Percentiles rank a stretch among this genome's conserved stretches.
These are phyloP conservation scores for Leishmania major DNA, from an alignment of 208 protist species.

Conservation along the genomic window DNA sequence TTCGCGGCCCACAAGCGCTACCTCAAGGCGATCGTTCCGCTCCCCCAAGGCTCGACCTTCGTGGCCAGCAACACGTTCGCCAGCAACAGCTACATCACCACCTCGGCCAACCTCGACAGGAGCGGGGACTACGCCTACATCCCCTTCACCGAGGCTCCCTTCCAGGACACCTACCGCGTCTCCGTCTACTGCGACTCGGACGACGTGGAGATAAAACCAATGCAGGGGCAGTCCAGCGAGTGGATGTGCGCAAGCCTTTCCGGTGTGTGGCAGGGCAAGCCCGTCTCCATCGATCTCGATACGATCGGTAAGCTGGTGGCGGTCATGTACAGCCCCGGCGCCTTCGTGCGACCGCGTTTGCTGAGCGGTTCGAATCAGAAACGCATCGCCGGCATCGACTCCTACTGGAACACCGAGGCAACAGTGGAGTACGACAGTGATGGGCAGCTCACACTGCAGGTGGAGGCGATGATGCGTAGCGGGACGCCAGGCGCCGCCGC, in stretches of 20 bases:
- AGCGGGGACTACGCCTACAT: slow-evolving; percentile 85
- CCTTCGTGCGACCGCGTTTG: slow-evolving; percentile 71
- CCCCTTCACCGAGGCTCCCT: slow-evolving; percentile 86
- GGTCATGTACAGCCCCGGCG: slow-evolving; percentile 69
- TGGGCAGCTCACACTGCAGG: slow-evolving; percentile 57
- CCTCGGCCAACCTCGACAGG: slow-evolving; percentile 59
- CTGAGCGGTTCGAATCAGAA: slow-evolving; percentile 53
- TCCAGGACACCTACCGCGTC: slow-evolving; percentile 76
- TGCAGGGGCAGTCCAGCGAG: slow-evolving; percentile 48
- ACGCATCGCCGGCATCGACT: slow-evolving; percentile 75
- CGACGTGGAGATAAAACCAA: slow-evolving; percentile 64
- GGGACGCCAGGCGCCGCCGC: slow-evolving; percentile 19
- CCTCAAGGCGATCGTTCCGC: slow-evolving; percentile 83
- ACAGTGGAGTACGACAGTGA: slow-evolving; percentile 68
- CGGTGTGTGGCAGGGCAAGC: slow-evolving; percentile 58
- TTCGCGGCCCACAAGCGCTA: slow-evolving; percentile 85
- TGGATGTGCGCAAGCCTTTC: slow-evolving; percentile 72
- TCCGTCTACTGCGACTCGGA: slow-evolving; percentile 90
- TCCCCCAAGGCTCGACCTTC: slow-evolving; percentile 87
- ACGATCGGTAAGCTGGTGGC: slow-evolving; percentile 60
- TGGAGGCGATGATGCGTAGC: slow-evolving; percentile 79
- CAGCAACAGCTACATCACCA: slow-evolving; percentile 90
- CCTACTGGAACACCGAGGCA: slow-evolving; percentile 87
- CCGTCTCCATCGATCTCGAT: slow-evolving; percentile 54
- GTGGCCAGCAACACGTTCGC: slow-evolving; percentile 87